Percentiles rank a stretch among this genome's conserved stretches.
These are phyloP conservation scores for Pseudonectria buxi DNA, from an alignment of 2,329 filamentous ascomycete genomes.

Conservation along the genomic window DNA sequence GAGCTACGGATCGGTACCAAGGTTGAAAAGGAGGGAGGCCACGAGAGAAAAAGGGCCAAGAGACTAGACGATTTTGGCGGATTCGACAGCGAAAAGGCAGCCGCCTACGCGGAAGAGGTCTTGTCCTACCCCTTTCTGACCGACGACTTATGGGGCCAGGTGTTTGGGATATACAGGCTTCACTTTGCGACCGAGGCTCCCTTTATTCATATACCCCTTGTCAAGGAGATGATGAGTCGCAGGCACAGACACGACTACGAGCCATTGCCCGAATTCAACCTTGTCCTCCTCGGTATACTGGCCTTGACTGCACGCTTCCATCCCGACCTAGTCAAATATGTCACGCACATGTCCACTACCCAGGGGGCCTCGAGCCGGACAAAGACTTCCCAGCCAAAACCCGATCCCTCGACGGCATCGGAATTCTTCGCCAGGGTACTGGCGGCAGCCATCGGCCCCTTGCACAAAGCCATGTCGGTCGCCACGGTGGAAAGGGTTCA, in stretches of 20 bases:
- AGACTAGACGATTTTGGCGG: conserved; percentile 38
- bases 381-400: conserved; percentile 27
- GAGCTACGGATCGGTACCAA: conserved; percentile 31
- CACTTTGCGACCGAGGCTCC: conserved; percentile 68
- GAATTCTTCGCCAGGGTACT: conserved; percentile 59
- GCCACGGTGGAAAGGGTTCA: conserved; percentile 59
- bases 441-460: conserved; percentile 41
- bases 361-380: conserved; percentile 28
- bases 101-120: conserved; percentile 47
- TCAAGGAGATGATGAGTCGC: conserved; percentile 46
- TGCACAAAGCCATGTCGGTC: conserved; percentile 40
- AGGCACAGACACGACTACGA: conserved; percentile 31
- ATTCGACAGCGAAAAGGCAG: conserved; percentile 30
- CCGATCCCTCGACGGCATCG: conserved; percentile 50
- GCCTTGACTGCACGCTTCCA: conserved; percentile 65
- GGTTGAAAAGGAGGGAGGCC: conserved; percentile 35
- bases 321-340: conserved; percentile 49
- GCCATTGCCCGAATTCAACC: conserved; percentile 40
- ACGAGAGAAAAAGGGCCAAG: conserved; percentile 44
- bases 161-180: conserved; percentile 63
- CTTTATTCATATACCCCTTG: conserved; percentile 61
- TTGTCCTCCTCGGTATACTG: conserved; percentile 60
- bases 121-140: conserved; percentile 57
- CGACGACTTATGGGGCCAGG: conserved; percentile 58
- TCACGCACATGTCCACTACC: conserved; percentile 34